Percentiles rank a stretch among this genome's conserved stretches.
Conservation (phyloP, 305 asterid species). For the Ilex paraguariensis region DNA sequence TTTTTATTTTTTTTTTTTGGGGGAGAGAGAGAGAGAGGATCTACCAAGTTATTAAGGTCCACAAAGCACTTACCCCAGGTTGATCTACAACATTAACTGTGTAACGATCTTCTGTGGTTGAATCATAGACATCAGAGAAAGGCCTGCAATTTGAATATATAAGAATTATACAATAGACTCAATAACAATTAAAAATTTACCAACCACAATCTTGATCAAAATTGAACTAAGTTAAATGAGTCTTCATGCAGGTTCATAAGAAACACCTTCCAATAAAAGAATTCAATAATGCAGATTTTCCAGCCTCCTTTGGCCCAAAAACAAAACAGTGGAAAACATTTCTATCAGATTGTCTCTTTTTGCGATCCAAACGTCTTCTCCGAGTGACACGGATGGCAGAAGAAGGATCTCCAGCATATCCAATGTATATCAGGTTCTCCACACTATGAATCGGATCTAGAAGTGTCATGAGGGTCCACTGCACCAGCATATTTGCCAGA, state of each 20-base stretch:
- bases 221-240: background rate
- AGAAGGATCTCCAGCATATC: slow-evolving; percentile 86
- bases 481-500: slow-evolving; percentile 24
- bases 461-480: slow-evolving; percentile 98
- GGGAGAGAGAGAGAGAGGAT: background rate
- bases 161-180: slow-evolving; percentile 11
- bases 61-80: slow-evolving; percentile 49
- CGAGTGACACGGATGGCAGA: slow-evolving; percentile 82
- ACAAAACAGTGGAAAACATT: slow-evolving; percentile 90
- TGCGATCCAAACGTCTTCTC: slow-evolving; percentile 85
- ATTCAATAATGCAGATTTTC: slow-evolving; percentile 76
- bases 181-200: slow-evolving; percentile 10
- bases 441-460: slow-evolving; percentile 78
- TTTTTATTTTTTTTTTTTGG: background rate
- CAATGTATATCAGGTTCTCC: slow-evolving; percentile 84
- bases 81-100: slow-evolving; percentile 72
- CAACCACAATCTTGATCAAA: slow-evolving; percentile 3
- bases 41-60: background rate
- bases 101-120: slow-evolving; percentile 54
- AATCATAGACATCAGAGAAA: slow-evolving; percentile 62
- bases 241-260: slow-evolving; percentile 7
- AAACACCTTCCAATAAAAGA: slow-evolving; percentile 77
- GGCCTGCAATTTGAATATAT: slow-evolving; percentile 47
- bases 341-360: slow-evolving; percentile 83
- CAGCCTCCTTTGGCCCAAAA: slow-evolving; percentile 89